These are phyloP conservation scores for Penicillium samsonianum DNA, from an alignment of 495 filamentous ascomycete species.

Conservation along the genomic window DNA sequence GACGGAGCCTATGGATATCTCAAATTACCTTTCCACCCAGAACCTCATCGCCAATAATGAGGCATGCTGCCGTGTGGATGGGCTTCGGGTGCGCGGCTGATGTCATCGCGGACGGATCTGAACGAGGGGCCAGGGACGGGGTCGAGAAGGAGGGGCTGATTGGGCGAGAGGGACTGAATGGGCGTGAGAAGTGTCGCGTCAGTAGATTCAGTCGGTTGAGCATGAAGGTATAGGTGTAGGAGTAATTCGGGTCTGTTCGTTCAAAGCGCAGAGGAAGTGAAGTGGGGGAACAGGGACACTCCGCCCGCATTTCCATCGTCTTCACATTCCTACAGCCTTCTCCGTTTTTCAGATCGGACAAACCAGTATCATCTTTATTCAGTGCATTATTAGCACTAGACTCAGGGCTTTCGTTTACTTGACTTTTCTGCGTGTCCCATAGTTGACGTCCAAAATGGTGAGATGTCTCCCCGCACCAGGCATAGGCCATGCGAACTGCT, in stretches of 20 bases:
- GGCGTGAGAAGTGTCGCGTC: constrained; percentile 68
- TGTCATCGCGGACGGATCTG: constrained; percentile 52
- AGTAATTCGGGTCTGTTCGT: not conserved
- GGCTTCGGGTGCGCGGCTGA: constrained; percentile 55
- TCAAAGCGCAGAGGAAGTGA: constrained; percentile 12
- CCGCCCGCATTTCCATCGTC: constrained; percentile 27
- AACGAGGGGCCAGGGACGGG: constrained; percentile 30
- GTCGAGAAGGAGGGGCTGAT: constrained; percentile 39
- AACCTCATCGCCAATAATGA: constrained; percentile 97
- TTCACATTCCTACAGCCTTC: constrained; percentile 14
- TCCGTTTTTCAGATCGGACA: constrained; percentile 1
- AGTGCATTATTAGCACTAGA: not conserved
- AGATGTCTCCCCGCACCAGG: not conserved
- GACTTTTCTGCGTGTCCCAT: not conserved
- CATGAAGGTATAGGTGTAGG: constrained; percentile 51
- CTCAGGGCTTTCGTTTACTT: not conserved
- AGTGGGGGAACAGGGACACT: constrained; percentile 26
- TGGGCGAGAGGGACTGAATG: constrained; percentile 50
- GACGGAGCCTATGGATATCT: not conserved
- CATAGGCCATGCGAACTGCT: not conserved
- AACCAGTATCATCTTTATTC: not conserved
- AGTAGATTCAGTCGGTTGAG: constrained; percentile 72
- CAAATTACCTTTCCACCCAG: constrained; percentile 83
- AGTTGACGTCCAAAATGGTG: constrained; percentile 19
- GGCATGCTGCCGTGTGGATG: constrained; percentile 87